These are phyloP conservation scores for Talinum fruticosum DNA, from an alignment of 148 eudicot genomes.

Conservation along the genomic window DNA sequence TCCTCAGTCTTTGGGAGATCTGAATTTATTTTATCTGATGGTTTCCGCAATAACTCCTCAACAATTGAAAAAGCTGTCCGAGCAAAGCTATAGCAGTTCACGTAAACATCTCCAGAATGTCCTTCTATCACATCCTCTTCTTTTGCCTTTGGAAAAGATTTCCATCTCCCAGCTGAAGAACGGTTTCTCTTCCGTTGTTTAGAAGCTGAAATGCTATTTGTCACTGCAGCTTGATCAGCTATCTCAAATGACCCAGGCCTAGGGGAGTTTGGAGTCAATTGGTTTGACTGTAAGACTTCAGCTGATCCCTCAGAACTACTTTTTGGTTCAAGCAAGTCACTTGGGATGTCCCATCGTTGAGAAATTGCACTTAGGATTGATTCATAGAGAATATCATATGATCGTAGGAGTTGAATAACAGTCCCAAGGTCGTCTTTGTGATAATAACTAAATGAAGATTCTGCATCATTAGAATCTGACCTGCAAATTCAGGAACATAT, in stretches of 20 bases:
- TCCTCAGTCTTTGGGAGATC: conserved; percentile 48
- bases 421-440: conserved; percentile 55
- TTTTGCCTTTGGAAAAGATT: conserved; percentile 19
- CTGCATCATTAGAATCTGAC: conserved; percentile 53
- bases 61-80: conserved; percentile 57
- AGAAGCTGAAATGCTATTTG: conserved; percentile 26
- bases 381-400: conserved; percentile 40
- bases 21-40: conserved; percentile 47
- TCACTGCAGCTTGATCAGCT: conserved; percentile 22
- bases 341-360: conserved; percentile 43
- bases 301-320: conserved; percentile 62
- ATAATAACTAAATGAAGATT: conserved; percentile 56
- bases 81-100: conserved; percentile 72
- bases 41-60: conserved; percentile 57
- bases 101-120: conserved; percentile 35
- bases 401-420: conserved; percentile 53
- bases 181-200: conserved; percentile 35
- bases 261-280: conserved; percentile 21
- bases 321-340: conserved; percentile 32
- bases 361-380: conserved; percentile 47
- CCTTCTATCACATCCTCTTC: conserved; percentile 22
- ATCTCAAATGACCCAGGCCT: conserved; percentile 22
- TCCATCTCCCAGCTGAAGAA: conserved; percentile 21
- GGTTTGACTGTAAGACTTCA: conserved; percentile 52
- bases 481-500: conserved; percentile 48